Evolutionary conservation across 768 basidiomycete genomes (phyloP), one percentile per base, ranked within the genome.

Genomic region (Boletus rubescentipes): DNA sequence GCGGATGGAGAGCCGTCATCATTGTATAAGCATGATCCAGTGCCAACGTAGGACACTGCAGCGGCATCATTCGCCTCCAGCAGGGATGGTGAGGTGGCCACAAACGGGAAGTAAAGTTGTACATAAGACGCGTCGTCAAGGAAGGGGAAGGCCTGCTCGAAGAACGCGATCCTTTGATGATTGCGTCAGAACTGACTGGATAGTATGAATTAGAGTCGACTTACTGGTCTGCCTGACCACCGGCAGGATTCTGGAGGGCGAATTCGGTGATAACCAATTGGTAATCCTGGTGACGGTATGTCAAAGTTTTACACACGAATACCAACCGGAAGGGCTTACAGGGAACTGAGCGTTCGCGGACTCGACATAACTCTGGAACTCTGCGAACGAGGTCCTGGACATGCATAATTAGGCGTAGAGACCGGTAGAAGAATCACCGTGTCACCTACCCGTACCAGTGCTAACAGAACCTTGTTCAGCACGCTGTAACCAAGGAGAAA

Each of bases 81-180:
- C n/a, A 73, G 41, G 16, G 58, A 39, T 2, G 73, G 63, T 16
- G 71, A 55, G 5, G 65, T 68, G 2, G 73, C 72, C 26, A 75
- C 30, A 56, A 73, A 73, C 34, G 72, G 72, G 61, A 75, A 73
- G 55, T 73, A 73, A 39, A 75, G 63, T 14, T 62, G 26, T 8
- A 73, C 67, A 8, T 66, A 73, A n/a, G 63, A 37, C 5, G 67
- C 57, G 3, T 35, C 18, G 26, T 73, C 72, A n/a, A 73, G 69
- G 65, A 75, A 75, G 10, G 64, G 0, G 29, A 73, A 70, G 5
- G 72, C 72, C 23, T 71, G 52, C 44, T 63, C 10, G 60, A 73
- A 73, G 57, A 70, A 73, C 10, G 63, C 9, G 30, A 73, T 47
- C 56, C 72, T 74, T 45, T 38, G 29, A 35, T 26, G 4, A 26